Conservation (phyloP, 768 basidiomycete genomes). For the Mycena albidolilacea region DNA sequence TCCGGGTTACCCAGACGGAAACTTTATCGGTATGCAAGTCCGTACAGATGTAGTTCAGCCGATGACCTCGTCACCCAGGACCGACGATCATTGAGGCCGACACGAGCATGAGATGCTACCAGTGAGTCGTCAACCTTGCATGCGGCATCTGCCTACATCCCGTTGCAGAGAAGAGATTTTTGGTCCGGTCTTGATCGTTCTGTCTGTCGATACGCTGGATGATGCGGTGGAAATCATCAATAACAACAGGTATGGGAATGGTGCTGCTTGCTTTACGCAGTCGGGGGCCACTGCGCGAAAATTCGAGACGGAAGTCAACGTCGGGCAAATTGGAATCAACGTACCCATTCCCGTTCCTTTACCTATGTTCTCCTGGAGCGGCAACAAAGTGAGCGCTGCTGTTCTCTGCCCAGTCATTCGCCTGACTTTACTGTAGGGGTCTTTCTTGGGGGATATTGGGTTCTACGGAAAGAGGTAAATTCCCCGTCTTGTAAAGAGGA, state of each 20-base stretch:
- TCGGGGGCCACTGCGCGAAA: conserved; percentile 95
- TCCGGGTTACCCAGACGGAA: conserved; percentile 85
- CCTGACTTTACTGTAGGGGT: conserved; percentile 58
- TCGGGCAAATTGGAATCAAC: conserved; percentile 95
- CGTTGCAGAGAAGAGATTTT: conserved; percentile 90
- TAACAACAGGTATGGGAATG: conserved; percentile 92
- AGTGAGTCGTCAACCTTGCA: conserved; percentile 62
- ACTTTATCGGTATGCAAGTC: conserved; percentile 76
- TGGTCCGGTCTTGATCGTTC: conserved; percentile 87
- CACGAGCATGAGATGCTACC: conserved; percentile 90
- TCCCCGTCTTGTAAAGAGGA: not conserved
- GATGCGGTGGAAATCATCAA: conserved; percentile 94
- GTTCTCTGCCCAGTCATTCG: not conserved
- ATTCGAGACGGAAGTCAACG: conserved; percentile 87
- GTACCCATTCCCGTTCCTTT: conserved; percentile 93
- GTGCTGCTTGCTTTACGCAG: conserved; percentile 96
- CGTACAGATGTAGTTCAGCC: not conserved
- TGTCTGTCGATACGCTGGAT: conserved; percentile 88
- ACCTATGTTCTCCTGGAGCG: conserved; percentile 97
- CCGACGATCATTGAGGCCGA: conserved; percentile 90
- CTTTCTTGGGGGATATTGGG: conserved; percentile 87
- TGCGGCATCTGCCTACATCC: conserved; percentile 14
- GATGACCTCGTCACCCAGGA: conserved; percentile 44
- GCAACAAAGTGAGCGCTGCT: conserved; percentile 76
- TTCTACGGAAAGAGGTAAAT: conserved; percentile 90